Evolutionary conservation across 2,329 filamentous ascomycete species (phyloP).

Genomic region (Simplicillium aogashimaense): DNA sequence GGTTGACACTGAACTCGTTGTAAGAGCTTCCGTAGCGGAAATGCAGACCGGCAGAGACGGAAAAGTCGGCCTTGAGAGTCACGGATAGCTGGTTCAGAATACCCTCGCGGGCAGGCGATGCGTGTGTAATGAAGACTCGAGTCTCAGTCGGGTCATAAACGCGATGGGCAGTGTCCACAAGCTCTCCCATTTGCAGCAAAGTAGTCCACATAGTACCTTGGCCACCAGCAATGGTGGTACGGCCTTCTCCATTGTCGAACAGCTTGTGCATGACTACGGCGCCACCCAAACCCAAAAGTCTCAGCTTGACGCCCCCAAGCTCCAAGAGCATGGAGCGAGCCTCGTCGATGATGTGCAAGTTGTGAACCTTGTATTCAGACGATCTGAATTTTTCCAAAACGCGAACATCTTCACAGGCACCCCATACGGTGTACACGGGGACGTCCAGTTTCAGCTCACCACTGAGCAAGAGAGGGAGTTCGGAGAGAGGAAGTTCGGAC

Average conservation of each 20-base stretch:
- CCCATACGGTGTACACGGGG: constrained; percentile 98
- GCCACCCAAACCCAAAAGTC: constrained; percentile 84
- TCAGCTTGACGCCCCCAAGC: constrained; percentile 89
- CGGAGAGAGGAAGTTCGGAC: constrained; percentile 80
- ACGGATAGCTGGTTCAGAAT: constrained; percentile 97
- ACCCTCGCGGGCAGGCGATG: constrained; percentile 90
- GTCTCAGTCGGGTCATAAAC: constrained; percentile 98
- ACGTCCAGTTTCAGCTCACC: constrained; percentile 88
- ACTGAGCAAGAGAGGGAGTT: constrained; percentile 79
- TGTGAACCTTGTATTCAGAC: constrained; percentile 94
- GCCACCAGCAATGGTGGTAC: constrained; percentile 94
- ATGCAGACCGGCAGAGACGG: constrained; percentile 91
- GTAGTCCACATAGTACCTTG: constrained; percentile 99
- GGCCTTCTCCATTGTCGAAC: constrained; percentile 95
- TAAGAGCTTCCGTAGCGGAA: constrained; percentile 99
- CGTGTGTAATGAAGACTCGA: constrained; percentile 91
- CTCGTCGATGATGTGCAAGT: constrained; percentile 97
- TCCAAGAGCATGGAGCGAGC: constrained; percentile 92
- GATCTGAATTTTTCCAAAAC: constrained; percentile 96
- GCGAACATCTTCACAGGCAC: constrained; percentile 94
- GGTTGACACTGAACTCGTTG: constrained; percentile 99
- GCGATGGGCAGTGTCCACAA: constrained; percentile 94
- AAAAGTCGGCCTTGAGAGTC: constrained; percentile 95
- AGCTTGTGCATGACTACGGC: constrained; percentile 99
- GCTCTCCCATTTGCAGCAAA: constrained; percentile 91